Base-by-base conservation (phyloP, 78 protist genomes). In the Dictyostelium brefeldianum region DNA sequence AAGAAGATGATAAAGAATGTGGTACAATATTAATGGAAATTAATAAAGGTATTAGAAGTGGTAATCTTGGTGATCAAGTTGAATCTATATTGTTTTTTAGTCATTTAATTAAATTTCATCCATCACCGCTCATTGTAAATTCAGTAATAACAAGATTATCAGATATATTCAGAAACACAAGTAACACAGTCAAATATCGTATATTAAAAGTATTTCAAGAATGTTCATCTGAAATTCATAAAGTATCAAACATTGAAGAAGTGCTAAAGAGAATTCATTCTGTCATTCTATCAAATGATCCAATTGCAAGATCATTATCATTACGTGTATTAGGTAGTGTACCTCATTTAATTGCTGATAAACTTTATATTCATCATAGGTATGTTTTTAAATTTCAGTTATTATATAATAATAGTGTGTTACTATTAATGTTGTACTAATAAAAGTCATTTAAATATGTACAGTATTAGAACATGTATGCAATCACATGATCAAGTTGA, bases 201-300 rank as follows among this genome's bases (percentile, higher is more conserved):
- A 87, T 87, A 1, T 54, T 87, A 1, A 87, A 87, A 71, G 93
- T 87, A 10, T 87, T 87, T 77, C 93, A 87, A 87, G 85, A 87
- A 50, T 87, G 93, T 50, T 59, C 93, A 27, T 8, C 25, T 18
- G 93, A 87, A 78, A 57, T 87, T 25, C 81, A 71, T 43, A 64
- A 70, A 27, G 17, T 87, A 10, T 51, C 78, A 25, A 87, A 77
- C 31, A 46, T 77, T 5, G 95, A 80, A 36, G 95, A 90, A 11
- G 89, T 90, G 5, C 36, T 81, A n/a, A 80, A 81, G 25, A 50
- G 95, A 47, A 81, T 90, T 29, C 95, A 90, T 75, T 73, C 83
- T 4, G 89, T 90, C 8, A 69, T 69, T 22, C 2, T 69, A 20
- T 74, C 85, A 36, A 90, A 90, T 57, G 95, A 90, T 29, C 79